Evolutionary conservation across 2,329 filamentous ascomycete species (phyloP).

Genomic region (Epichloe typhina): DNA sequence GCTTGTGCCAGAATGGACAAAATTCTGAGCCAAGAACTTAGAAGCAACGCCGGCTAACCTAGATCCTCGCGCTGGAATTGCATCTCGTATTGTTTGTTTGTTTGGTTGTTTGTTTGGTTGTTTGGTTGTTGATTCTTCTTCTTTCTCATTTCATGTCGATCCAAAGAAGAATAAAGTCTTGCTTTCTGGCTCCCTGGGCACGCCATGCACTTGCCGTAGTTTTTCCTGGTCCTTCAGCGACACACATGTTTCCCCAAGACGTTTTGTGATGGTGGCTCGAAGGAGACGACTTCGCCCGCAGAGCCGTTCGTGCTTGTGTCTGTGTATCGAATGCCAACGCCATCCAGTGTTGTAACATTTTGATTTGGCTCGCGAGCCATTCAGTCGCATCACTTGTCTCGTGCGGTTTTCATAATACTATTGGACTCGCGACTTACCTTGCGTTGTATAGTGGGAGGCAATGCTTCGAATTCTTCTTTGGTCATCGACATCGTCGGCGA

Average conservation of each 20-base stretch:
- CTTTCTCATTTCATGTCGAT: not conserved
- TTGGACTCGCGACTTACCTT: constrained; percentile 32
- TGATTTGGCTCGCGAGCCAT: not conserved
- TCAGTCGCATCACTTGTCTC: not conserved
- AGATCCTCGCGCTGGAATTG: not conserved
- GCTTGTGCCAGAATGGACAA: not conserved
- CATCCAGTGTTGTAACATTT: not conserved
- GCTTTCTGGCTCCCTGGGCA: too few species aligned
- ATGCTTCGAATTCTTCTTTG: constrained; percentile 32
- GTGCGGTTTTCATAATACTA: not conserved
- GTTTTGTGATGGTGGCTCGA: not conserved
- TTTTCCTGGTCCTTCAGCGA: too few species aligned
- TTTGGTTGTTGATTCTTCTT: not conserved
- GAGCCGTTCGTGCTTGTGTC: not conserved
- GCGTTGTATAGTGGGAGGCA: constrained; percentile 41
- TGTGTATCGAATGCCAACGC: not conserved
- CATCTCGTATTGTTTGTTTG: not conserved
- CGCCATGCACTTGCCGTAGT: too few species aligned
- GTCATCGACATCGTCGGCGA: constrained; percentile 20
- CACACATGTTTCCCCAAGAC: too few species aligned
- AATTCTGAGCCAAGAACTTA: not conserved
- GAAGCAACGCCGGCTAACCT: not conserved
- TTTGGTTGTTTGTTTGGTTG: too few species aligned
- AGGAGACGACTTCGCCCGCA: not conserved
- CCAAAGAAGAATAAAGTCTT: not conserved